A percentile compares a stretch with the other conserved stretches of the same genome.
Conservation (phyloP, 164 flowering plant genomes). For the Magnolia kwangsiensis region DNA sequence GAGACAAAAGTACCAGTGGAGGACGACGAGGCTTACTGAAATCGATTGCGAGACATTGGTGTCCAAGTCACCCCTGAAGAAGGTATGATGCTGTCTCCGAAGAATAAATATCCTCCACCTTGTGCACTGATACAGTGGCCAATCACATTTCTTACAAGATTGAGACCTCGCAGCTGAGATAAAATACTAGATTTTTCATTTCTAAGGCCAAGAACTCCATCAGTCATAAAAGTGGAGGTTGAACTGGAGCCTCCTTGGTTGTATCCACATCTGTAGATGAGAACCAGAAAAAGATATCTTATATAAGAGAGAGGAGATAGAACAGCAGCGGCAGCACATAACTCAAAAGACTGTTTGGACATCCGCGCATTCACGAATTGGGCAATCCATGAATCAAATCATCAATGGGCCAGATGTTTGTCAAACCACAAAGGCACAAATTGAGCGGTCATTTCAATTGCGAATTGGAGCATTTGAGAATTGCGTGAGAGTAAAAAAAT, state of each 20-base stretch:
- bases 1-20: not conserved
- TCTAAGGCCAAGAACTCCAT: conserved; percentile 92
- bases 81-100: conserved; percentile 75
- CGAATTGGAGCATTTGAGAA: not conserved
- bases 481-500: conserved; percentile 54
- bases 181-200: conserved; percentile 63
- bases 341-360: conserved; percentile 17
- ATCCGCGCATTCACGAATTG: too few relatives aligned
- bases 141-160: conserved; percentile 57
- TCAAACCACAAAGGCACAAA: too few relatives aligned
- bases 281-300: conserved; percentile 19
- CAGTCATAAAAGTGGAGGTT: conserved; percentile 49
- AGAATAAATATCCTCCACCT: conserved; percentile 79
- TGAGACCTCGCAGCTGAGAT: conserved; percentile 62
- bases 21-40: conserved; percentile 23
- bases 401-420: not conserved
- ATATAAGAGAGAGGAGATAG: conserved; percentile 5
- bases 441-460: too few relatives aligned
- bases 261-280: conserved; percentile 72
- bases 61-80: conserved; percentile 63
- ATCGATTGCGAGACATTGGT: conserved; percentile 46
- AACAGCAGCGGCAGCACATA: conserved; percentile 52
- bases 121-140: conserved; percentile 78
- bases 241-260: conserved; percentile 56
- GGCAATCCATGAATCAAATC: too few relatives aligned